Evolutionary conservation across 805 yeast genomes (phyloP).

Genomic region (Cyberlindnera petersonii): DNA sequence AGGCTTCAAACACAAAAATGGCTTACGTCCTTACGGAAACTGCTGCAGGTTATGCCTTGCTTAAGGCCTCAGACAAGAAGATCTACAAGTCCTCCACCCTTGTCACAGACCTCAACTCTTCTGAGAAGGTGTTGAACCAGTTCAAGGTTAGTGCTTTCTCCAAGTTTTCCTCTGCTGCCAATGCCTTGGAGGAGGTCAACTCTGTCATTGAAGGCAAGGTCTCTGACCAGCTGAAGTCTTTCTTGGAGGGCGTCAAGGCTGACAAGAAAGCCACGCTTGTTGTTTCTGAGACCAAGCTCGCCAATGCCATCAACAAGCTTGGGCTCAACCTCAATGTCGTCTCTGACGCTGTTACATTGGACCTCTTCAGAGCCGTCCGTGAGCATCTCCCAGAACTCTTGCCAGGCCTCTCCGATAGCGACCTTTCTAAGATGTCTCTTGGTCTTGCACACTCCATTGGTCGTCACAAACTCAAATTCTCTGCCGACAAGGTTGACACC

Average conservation of each 20-base stretch:
- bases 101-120: conserved; percentile 70
- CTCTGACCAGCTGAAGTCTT: conserved; percentile 70
- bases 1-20: conserved; percentile 46
- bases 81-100: conserved; percentile 79
- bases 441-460: conserved; percentile 99
- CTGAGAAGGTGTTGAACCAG: conserved; percentile 83
- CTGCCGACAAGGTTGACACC: conserved; percentile 97
- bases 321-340: conserved; percentile 85
- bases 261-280: conserved; percentile 84
- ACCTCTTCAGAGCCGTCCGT: conserved; percentile 91
- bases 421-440: conserved; percentile 88
- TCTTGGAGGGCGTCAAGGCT: conserved; percentile 70
- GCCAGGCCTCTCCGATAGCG: conserved; percentile 86
- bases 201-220: conserved; percentile 92
- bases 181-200: conserved; percentile 93
- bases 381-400: conserved; percentile 90
- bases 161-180: conserved; percentile 90
- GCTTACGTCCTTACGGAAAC: conserved; percentile 94
- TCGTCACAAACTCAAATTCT: conserved; percentile 95
- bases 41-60: conserved; percentile 96
- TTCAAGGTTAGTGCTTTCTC: conserved; percentile 95
- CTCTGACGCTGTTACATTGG: conserved; percentile 92
- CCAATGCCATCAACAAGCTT: conserved; percentile 92
- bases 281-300: conserved; percentile 93
- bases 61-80: conserved; percentile 97